A percentile compares a stretch with the other conserved stretches of the same genome.
Conservation (phyloP, 805 yeast species). For the Hanseniaspora meyeri region DNA sequence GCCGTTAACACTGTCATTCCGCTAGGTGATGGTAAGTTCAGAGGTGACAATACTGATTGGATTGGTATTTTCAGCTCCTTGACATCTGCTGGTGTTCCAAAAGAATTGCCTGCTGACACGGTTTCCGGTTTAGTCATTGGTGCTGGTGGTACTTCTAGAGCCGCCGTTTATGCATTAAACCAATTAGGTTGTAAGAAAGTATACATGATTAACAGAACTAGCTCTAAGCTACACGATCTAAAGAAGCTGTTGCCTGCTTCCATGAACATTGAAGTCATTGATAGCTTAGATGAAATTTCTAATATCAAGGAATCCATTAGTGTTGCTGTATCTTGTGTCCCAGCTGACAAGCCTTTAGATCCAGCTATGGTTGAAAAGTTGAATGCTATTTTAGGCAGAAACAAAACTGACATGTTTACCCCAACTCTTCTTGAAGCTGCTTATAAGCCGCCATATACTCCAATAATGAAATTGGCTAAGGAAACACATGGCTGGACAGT, state of each 20-base stretch:
- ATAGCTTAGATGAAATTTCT: slow-evolving; percentile 35
- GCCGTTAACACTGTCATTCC: slow-evolving; percentile 84
- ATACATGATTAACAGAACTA: slow-evolving; percentile 71
- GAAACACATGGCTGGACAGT: slow-evolving; percentile 58
- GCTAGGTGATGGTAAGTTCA: slow-evolving; percentile 35
- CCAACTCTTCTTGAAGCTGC: slow-evolving; percentile 80
- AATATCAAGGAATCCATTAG: slow-evolving; percentile 34
- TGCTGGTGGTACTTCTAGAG: slow-evolving; percentile 95
- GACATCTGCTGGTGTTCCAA: slow-evolving; percentile 47
- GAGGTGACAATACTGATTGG: slow-evolving; percentile 95
- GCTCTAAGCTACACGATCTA: slow-evolving; percentile 48
- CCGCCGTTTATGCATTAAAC: slow-evolving; percentile 79
- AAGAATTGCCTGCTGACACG: slow-evolving; percentile 28
- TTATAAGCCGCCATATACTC: slow-evolving; percentile 79
- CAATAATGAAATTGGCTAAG: slow-evolving; percentile 66
- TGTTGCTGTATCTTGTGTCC: slow-evolving; percentile 66
- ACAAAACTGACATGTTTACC: slow-evolving; percentile 27
- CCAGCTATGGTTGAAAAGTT: slow-evolving; percentile 36
- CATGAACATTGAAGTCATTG: slow-evolving; percentile 48
- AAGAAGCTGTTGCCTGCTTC: slow-evolving; percentile 46
- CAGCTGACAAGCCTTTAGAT: slow-evolving; percentile 67
- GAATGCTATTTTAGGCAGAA: slow-evolving; percentile 18
- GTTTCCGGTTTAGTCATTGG: slow-evolving; percentile 67
- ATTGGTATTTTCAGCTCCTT: slow-evolving; percentile 69
- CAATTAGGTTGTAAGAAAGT: slow-evolving; percentile 65